Conservation (phyloP, 2,329 filamentous ascomycete genomes). For the Penicillium olsonii region DNA sequence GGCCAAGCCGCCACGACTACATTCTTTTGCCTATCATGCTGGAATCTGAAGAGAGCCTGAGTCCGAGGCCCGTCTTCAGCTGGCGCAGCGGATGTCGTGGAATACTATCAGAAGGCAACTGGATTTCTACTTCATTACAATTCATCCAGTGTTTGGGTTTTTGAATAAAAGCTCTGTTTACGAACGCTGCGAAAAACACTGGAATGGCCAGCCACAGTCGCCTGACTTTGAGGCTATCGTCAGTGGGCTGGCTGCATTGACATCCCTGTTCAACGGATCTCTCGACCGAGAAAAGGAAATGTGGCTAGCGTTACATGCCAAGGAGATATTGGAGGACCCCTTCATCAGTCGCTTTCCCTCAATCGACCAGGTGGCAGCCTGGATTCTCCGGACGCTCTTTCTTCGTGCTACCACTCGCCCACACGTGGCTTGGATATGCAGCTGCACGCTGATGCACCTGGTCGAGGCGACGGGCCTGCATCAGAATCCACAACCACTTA, state of each 20-base stretch:
- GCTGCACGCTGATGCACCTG: slow-evolving; percentile 57
- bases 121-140: slow-evolving; percentile 29
- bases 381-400: slow-evolving; percentile 54
- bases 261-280: slow-evolving; percentile 32
- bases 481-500: slow-evolving; percentile 17
- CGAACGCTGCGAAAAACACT: slow-evolving; percentile 30
- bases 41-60: slow-evolving; percentile 33
- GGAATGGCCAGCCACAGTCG: slow-evolving; percentile 26
- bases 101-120: slow-evolving; percentile 27
- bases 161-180: slow-evolving; percentile 29
- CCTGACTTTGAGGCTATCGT: slow-evolving; percentile 36
- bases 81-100: slow-evolving; percentile 27
- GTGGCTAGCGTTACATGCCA: slow-evolving; percentile 37
- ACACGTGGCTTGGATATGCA: slow-evolving; percentile 57
- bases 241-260: slow-evolving; percentile 33
- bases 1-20: slow-evolving; percentile 35
- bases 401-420: slow-evolving; percentile 53
- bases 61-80: slow-evolving; percentile 18
- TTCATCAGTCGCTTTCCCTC: slow-evolving; percentile 24
- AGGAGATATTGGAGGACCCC: slow-evolving; percentile 46
- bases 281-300: slow-evolving; percentile 26
- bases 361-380: slow-evolving; percentile 36
- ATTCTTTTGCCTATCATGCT: slow-evolving; percentile 41
- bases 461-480: slow-evolving; percentile 49
- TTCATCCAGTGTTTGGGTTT: slow-evolving; percentile 37